These are phyloP conservation scores for Cucurbita ficifolia DNA, from an alignment of 306 rosid genomes.

Conservation along the genomic window DNA sequence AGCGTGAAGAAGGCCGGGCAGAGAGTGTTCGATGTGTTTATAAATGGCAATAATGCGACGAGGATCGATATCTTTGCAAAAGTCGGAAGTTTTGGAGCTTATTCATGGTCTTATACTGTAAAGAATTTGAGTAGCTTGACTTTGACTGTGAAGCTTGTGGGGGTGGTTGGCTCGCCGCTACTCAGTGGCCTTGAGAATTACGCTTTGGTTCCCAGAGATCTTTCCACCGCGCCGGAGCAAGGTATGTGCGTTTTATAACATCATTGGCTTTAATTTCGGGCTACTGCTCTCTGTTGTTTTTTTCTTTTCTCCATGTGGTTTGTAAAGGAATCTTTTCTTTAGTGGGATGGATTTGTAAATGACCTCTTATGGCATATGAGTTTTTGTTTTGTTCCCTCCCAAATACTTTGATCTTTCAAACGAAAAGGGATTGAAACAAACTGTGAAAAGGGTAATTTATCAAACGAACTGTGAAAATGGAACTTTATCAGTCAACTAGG, in stretches of 20 bases:
- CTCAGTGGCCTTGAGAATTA: constrained; percentile 81
- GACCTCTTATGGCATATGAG: background rate
- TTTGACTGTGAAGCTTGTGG: constrained; percentile 49
- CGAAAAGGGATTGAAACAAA: background rate
- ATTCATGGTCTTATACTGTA: constrained; percentile 51
- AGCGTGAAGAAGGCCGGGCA: constrained; percentile 41
- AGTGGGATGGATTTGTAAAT: too few species aligned
- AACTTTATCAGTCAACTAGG: background rate
- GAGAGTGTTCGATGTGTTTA: constrained; percentile 60
- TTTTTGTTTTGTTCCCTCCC: background rate
- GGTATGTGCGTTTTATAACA: too few species aligned
- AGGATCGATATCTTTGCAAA: constrained; percentile 54
- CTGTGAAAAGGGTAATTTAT: too few species aligned
- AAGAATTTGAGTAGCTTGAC: constrained; percentile 47
- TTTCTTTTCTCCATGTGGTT: too few species aligned
- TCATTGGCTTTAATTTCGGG: too few species aligned
- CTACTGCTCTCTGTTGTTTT: too few species aligned
- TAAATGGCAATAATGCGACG: constrained; percentile 46
- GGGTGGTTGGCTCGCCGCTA: constrained; percentile 49
- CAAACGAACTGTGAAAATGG: too few species aligned
- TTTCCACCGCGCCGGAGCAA: constrained; percentile 58
- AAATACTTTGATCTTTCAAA: background rate
- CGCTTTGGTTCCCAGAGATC: constrained; percentile 40
- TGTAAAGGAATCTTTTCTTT: too few species aligned
- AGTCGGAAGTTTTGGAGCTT: constrained; percentile 63